phyloP scores from a whole-genome alignment of 495 filamentous ascomycete species.

The Aspergillus diversus region DNA sequence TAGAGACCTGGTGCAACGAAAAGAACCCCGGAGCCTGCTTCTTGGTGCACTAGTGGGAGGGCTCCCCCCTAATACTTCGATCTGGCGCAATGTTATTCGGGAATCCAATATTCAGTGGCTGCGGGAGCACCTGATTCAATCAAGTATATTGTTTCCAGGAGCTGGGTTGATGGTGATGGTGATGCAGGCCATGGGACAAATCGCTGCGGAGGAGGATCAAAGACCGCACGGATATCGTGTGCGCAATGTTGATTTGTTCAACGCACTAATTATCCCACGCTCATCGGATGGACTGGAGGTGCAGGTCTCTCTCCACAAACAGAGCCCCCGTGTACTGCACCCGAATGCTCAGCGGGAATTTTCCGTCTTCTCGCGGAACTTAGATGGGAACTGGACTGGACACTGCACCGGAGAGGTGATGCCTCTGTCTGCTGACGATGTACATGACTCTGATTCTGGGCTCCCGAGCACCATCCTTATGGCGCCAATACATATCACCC shows the following conservation, averaged over 20 bases:
- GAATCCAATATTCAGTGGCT: conserved; percentile 33
- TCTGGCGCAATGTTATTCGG: background rate
- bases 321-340: no score
- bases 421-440: no score
- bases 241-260: background rate
- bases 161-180: conserved; percentile 61
- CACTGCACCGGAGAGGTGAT: no score
- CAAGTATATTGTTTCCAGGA: conserved; percentile 53
- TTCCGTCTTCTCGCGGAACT: no score
- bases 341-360: no score
- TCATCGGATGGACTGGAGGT: background rate
- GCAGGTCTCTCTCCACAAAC: background rate
- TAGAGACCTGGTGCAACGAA: conserved; percentile 28
- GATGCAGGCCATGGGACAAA: conserved; percentile 48
- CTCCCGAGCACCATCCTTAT: no score
- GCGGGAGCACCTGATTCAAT: conserved; percentile 30
- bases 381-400: no score
- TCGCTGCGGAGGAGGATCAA: background rate
- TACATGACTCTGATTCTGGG: no score
- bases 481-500: no score
- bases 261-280: background rate
- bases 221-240: background rate
- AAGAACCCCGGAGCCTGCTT: background rate
- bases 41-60: background rate
- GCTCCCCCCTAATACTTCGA: background rate